Evolutionary conservation across 2,329 filamentous ascomycete species (phyloP), one percentile per base, ranked within the genome.

Genomic region (Alternaria arborescens): DNA sequence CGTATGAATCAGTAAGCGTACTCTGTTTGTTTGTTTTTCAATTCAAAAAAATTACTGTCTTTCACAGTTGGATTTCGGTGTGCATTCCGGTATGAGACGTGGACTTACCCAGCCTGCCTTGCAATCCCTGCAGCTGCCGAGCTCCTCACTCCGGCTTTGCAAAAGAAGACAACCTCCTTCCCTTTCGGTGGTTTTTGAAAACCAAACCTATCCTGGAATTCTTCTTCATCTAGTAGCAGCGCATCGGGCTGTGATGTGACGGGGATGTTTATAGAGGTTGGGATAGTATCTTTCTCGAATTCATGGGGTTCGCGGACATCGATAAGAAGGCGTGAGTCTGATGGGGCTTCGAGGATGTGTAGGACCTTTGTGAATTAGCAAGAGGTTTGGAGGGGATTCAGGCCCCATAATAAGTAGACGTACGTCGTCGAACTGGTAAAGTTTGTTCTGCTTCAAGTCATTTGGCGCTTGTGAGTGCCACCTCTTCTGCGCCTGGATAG

Each of bases 71-170:
- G 6, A 36, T 16, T 3, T 22, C 16, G 18, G 46, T 50, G 20
- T 50, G 32, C 5, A 3, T 24, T 42, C 20, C 8, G 8, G 7
- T 11, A 4, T n/a, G 18, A 16, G 4, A 36, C 14, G 16, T 12
- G 3, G 3, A 52, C 80, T 85, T 90, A 98, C 56, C 94, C 94
- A 2, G 89, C 90, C 74, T 91, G 86, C 70, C 84, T 83, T 30
- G 95, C 95, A 77, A 97, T 79, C 66, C 86, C 84, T 7, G 93
- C 93, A 7, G 94, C 94, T 0, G 91, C 87, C 46, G 85, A 83
- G 69, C 92, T 93, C 75, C 95, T 85, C 65, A 98, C 92, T 2
- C 95, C 95, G 0, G 94, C 89, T 82, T 93, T 96, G 81, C 95
- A 99, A 79, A 97, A 98, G 73, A 98, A 95, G 4, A 98, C 64